Base-by-base conservation (phyloP, 805 yeast species). In the Monosporozyma servazzii region DNA sequence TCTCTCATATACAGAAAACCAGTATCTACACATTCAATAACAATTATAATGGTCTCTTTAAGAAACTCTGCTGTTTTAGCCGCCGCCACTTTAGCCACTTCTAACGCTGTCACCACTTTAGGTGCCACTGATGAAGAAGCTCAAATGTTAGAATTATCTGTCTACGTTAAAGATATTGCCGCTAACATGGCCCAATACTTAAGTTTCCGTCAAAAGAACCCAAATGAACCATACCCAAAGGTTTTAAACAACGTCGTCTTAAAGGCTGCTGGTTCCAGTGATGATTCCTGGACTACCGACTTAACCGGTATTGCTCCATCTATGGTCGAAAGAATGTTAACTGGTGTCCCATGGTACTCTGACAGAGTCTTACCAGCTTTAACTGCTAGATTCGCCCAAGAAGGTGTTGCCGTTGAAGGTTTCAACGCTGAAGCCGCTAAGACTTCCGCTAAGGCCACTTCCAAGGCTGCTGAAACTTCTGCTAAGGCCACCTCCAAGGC, bases 291-390 rank as follows among this genome's bases (percentile, higher is more conserved):
- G 59, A 67, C 71, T 50, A 54, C 67, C 17, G 53, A 60, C 45
- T 62, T 54, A 52, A 20, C 53, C 15, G 51, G 54, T 47, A 55
- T 67, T 42, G 65, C 67, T 51, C 53, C 60, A 51, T 30, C 50
- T 45, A 57, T 58, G 29, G 65, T 67, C 29, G 58, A 62, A 8
- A 36, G 64, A 6, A 58, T 64, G 56, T 55, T 67, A 20, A 64
- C 69, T 18, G 69, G 63, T 44, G 56, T 67, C 31, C 70, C 72
- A 58, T 68, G 71, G 71, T 68, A 63, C 53, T 58, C 65, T 20
- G 51, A 57, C 48, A 62, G 67, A 55, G 39, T 64, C 20, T 55
- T 54, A 43, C 54, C 59, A 29, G 55, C 44, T 37, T 36, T 54
- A 23, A 29, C 50, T 29, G 17, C 53, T 27, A 45, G 37, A 25